Evolutionary conservation across 1,284 basidiomycete species (phyloP), one percentile per base, ranked within the genome.

Genomic region (Cystobasidiaceae sp.): DNA sequence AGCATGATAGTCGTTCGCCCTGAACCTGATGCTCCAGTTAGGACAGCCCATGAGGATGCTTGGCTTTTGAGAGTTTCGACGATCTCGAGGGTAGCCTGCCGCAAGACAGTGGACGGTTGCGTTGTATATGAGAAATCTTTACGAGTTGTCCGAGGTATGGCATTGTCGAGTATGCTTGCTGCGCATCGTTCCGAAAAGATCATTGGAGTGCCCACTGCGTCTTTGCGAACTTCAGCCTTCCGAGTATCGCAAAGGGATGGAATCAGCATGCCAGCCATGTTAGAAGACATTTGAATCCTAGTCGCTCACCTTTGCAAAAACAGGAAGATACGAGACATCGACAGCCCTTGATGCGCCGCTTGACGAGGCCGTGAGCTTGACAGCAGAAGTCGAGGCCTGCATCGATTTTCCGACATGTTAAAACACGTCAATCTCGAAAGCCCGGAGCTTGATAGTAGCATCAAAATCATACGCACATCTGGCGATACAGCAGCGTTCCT

Each of bases 101-200:
- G 55, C n/a, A 66, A 19, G 17, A 66, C 57, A 5, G 64, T 66
- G 34, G 64, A 41, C 15, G 64, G 56, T 43, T 41, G 41, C 23
- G 25, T 34, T 7, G 64, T 60, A 15, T 59, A 33, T 13, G 34
- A 2, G 27, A 64, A 19, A 32, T 64, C 61, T 37, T 32, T 55
- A n/a, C 41, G 43, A 15, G 56, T 30, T 33, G 28, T n/a, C 25
- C 44, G 43, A 11, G 51, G 49, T 11, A 52, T 19, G 17, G 45
- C 25, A 28, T 45, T 45, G 60, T 52, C 43, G 23, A 64, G 23
- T 11, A 64, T 21, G 25, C 21, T 43, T 25, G 21, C 49, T 8
- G 44, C 32, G n/a, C 25, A 64, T 23, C 21, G n/a, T 9, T 61
- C 41, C 25, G 51, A 23, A 25, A 54, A 55, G 2, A 34, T 33